Evolutionary conservation across 306 rosid genomes (phyloP).

Genomic region (Vigna hirtella): DNA sequence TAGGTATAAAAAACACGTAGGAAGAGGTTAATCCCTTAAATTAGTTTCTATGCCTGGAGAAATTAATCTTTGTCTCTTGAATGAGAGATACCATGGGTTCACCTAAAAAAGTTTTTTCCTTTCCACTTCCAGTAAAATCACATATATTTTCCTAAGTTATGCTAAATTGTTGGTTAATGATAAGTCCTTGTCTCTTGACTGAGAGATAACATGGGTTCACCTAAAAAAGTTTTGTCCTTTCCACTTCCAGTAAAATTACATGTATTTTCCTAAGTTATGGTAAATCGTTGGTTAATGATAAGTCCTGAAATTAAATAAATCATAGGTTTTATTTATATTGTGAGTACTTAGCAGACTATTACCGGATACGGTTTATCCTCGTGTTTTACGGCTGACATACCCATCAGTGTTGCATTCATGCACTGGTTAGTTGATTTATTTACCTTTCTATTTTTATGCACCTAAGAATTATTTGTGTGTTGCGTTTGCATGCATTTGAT

Average conservation of each 20-base stretch:
- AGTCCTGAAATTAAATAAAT: background rate
- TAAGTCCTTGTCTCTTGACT: background rate
- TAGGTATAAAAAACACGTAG: no score
- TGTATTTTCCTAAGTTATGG: conserved; percentile 14
- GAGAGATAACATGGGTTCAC: no score
- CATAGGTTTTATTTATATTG: background rate
- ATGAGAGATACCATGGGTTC: no score
- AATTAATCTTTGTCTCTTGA: no score
- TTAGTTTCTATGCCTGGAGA: no score
- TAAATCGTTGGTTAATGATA: background rate
- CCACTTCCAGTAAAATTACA: background rate
- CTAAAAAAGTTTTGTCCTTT: background rate
- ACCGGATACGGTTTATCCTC: background rate
- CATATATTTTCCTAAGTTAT: conserved; percentile 9
- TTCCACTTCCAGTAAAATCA: background rate
- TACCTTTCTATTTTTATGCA: conserved; percentile 9
- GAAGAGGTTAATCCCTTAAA: no score
- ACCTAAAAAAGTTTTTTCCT: background rate
- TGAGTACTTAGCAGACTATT: background rate
- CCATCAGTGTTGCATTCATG: conserved; percentile 5
- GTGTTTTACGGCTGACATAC: conserved; percentile 12
- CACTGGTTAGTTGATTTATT: background rate
- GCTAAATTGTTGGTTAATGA: conserved; percentile 6
- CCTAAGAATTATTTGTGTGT: background rate
- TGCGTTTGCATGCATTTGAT: background rate